Conservation (phyloP, 768 basidiomycete genomes). For the Phaeotremella fagi region DNA sequence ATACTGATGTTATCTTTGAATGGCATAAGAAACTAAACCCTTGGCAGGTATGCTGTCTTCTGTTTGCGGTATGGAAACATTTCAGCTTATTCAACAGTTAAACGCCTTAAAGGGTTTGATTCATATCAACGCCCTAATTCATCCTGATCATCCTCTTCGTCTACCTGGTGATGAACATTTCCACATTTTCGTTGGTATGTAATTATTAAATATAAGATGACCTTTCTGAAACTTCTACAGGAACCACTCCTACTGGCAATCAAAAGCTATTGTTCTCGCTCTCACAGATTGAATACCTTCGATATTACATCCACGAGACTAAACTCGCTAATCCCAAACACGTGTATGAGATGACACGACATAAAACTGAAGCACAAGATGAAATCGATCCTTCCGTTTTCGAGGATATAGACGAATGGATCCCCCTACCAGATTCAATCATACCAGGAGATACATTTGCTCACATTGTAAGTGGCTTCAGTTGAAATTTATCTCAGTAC, state of each 20-base stretch:
- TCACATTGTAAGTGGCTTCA: constrained; percentile 14
- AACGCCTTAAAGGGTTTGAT: constrained; percentile 33
- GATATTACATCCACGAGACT: constrained; percentile 40
- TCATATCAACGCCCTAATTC: constrained; percentile 10
- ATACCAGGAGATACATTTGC: background rate
- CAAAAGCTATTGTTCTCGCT: constrained; percentile 28
- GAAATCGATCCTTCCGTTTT: background rate
- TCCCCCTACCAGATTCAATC: constrained; percentile 16
- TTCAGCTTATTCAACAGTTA: constrained; percentile 14
- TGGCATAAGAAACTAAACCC: constrained; percentile 32
- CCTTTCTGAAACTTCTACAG: background rate
- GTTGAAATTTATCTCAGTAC: background rate
- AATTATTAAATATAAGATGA: too few species aligned
- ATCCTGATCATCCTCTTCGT: constrained; percentile 35
- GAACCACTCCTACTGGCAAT: constrained; percentile 6
- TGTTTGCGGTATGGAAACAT: background rate
- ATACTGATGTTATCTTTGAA: constrained; percentile 27
- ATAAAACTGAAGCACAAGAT: background rate
- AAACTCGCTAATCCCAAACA: constrained; percentile 26
- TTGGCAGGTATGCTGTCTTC: constrained; percentile 23
- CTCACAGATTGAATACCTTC: constrained; percentile 41
- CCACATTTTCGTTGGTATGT: constrained; percentile 34
- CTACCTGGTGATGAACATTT: constrained; percentile 16
- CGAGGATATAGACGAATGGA: constrained; percentile 20
- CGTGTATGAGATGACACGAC: constrained; percentile 1